Base-by-base conservation (phyloP, 2,329 filamentous ascomycete genomes). In the Neonectria ditissima region DNA sequence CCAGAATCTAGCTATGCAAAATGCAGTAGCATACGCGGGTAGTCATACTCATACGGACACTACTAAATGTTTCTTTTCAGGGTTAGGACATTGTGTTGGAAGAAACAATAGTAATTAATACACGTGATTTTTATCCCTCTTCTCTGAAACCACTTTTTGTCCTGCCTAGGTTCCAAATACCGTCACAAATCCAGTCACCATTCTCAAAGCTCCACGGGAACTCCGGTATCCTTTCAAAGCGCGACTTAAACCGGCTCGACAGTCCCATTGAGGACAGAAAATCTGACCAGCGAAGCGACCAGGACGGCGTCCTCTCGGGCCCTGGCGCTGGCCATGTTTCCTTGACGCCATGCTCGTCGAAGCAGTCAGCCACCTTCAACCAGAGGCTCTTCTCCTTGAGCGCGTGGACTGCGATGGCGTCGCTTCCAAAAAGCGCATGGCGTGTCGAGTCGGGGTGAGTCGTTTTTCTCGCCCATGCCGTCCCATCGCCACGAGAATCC, bases 341-440 rank as follows among this genome's bases (percentile, higher is more conserved):
- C 45, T 73, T 72, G 53, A 77, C 59, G 43, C 75, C 75, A 5
- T 64, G 34, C 55, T 71, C 69, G 39, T 75, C 68, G 51, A 77
- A 77, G 61, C 70, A 74, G 39, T 68, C 57, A 26, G 75, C 74
- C 18, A 76, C 74, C 54, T 74, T 75, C 55, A 73, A 62, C 64
- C 69, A 77, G 1, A 65, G 24, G 22, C 51, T 43, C 55, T 70
- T 67, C 16, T 70, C 62, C 61, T 76, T 77, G 54, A 77, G 71
- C 41, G 72, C 52, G 57, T 77, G 75, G 1, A 77, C 56, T 5
- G 70, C 74, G 28, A 77, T 71, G 5, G 66, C 45, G 28, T 72
- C 63, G 8, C 44, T 47, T 26, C 68, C 69, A 24, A 59, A 58
- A 5, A 76, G 44, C 9, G 75, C 75, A 47, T 76, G 75, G 18